phyloP scores from a whole-genome alignment of 495 filamentous ascomycete species.

The Hypoxylon rickii region DNA sequence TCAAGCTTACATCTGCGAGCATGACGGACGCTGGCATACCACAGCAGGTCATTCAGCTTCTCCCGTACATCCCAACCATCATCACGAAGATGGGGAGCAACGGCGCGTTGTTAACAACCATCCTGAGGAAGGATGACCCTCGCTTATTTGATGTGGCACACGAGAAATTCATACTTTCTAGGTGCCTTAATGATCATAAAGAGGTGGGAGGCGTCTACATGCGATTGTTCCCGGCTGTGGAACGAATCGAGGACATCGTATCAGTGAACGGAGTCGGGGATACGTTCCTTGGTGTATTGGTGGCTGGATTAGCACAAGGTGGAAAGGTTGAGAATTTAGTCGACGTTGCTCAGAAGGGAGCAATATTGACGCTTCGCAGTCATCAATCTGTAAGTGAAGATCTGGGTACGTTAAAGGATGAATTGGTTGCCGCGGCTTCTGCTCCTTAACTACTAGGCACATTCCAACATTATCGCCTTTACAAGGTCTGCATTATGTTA shows the following conservation, averaged over 20 bases:
- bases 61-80: conserved; percentile 82
- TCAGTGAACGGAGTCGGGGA: conserved; percentile 96
- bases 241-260: conserved; percentile 70
- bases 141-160: conserved; percentile 63
- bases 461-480: too few relatives aligned
- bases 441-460: conserved; percentile 10
- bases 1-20: conserved; percentile 58
- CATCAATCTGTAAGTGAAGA: conserved; percentile 68
- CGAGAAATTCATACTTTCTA: conserved; percentile 70
- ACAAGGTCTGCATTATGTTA: too few relatives aligned
- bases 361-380: conserved; percentile 73
- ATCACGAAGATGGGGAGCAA: conserved; percentile 80
- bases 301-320: conserved; percentile 65
- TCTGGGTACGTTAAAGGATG: conserved; percentile 42
- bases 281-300: conserved; percentile 81
- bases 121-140: conserved; percentile 66
- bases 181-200: conserved; percentile 53
- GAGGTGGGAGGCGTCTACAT: conserved; percentile 84
- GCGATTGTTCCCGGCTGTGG: conserved; percentile 71
- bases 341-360: conserved; percentile 72
- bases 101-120: conserved; percentile 77
- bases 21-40: conserved; percentile 82
- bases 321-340: conserved; percentile 54
- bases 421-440: conserved; percentile 38
- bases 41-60: conserved; percentile 79